Conservation (phyloP, 805 yeast genomes). For the Metschnikowia borealis region DNA sequence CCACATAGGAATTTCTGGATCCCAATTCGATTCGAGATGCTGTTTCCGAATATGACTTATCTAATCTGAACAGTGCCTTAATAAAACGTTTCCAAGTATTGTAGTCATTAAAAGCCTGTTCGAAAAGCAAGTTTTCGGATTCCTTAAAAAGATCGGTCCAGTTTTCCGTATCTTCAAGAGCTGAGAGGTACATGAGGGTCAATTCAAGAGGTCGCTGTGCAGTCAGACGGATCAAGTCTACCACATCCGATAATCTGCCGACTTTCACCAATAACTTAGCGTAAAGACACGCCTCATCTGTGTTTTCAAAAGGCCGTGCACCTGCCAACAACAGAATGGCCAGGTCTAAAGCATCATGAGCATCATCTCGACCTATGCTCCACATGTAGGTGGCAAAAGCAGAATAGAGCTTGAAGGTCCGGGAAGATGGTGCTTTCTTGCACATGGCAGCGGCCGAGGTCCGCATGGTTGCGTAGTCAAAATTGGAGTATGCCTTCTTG, state of each 20-base stretch:
- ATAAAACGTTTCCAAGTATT: conserved; percentile 63
- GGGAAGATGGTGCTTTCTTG: conserved; percentile 16
- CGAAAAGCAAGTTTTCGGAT: conserved; percentile 39
- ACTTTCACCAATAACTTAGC: conserved; percentile 45
- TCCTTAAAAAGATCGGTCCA: conserved; percentile 41
- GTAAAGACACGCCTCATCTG: conserved; percentile 65
- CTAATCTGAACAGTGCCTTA: conserved; percentile 39
- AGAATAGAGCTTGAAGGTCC: conserved; percentile 47
- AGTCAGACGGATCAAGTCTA: conserved; percentile 18
- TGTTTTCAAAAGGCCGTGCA: conserved; percentile 47
- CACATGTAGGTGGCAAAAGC: conserved; percentile 51
- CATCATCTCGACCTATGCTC: conserved; percentile 39
- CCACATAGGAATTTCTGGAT: conserved; percentile 57
- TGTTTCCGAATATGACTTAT: conserved; percentile 29
- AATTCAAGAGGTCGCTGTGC: conserved; percentile 58
- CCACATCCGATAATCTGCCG: conserved; percentile 31
- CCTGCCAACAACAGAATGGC: conserved; percentile 45
- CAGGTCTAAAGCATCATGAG: neutral
- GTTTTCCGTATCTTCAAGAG: conserved; percentile 37
- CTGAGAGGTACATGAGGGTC: conserved; percentile 49
- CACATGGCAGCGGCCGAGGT: conserved; percentile 39
- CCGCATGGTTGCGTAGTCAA: conserved; percentile 51
- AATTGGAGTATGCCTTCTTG: conserved; percentile 42
- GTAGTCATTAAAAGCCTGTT: conserved; percentile 64
- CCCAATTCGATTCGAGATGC: conserved; percentile 10